Base-by-base conservation (phyloP, 495 filamentous ascomycete species). In the Letharia lupina region DNA sequence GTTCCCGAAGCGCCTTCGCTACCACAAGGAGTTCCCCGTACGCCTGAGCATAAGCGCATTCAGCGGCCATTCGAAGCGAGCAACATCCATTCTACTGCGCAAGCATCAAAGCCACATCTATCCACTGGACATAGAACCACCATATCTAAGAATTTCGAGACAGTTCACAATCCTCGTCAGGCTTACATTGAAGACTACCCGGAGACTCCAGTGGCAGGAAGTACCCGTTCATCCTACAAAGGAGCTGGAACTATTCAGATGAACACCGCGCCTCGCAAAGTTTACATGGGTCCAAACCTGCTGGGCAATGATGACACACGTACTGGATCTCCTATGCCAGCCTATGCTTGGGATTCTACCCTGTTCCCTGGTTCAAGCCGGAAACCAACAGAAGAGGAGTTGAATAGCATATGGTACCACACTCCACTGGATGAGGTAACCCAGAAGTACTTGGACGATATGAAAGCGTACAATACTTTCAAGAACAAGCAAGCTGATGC, bases 341-440 rank as follows among this genome's bases (percentile, higher is more conserved):
- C 13, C 33, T 2, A 20, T 37, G 15, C 11, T 37, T 20, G 4
- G 7, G 33, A 57, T 20, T 57, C 6, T 35, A 37, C 33, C 33
- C 4, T 8, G 9, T 0, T 37, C 12, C 7, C 33, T 37, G 16
- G 15, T 57, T 18, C 54, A 20, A 57, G 1, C 16, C 16, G 54
- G 54, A 37, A 37, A 37, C 4, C 16, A 57, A 57, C 54, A 20
- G 54, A 57, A 57, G 33, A 35, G 33, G 33, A 57, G 28, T 20
- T 37, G 33, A 12, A 57, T 16, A 37, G 33, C 54, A 57, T 57
- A 57, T 57, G 54, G 54, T 57, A 57, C 12, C 31, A 57, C 1
- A 57, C 54, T 20, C 54, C 54, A 3, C 33, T 57, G 54, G 54
- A 57, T 37, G 54, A 57, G 54, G 54, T 57, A 33, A 57, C 54